Percentiles rank a stretch among this genome's conserved stretches.
phyloP scores from a whole-genome alignment of 1,284 basidiomycete genomes.

The Apiotrichum mycotoxinovorans region DNA sequence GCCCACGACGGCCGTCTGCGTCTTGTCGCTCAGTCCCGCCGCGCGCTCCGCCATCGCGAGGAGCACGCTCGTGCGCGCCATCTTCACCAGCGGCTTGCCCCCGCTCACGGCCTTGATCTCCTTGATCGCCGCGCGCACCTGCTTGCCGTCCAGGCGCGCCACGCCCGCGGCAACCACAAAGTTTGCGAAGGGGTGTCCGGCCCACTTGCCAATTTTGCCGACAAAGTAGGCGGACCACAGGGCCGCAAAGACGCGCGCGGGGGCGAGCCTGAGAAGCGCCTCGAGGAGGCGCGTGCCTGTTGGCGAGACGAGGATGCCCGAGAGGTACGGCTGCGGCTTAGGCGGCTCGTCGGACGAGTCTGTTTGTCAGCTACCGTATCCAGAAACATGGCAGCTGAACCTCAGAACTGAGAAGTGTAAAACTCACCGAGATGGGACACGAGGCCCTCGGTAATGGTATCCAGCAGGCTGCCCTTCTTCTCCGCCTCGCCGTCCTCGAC shows the following conservation, averaged over 20 bases:
- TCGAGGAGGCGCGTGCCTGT: slow-evolving; percentile 85
- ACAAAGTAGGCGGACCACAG: slow-evolving; percentile 76
- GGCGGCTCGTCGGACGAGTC: slow-evolving; percentile 39
- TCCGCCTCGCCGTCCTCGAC: slow-evolving; percentile 61
- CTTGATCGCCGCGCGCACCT: slow-evolving; percentile 60
- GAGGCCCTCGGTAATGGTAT: slow-evolving; percentile 73
- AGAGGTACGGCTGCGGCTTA: slow-evolving; percentile 51
- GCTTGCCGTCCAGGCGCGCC: slow-evolving; percentile 57
- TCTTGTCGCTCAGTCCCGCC: slow-evolving; percentile 50
- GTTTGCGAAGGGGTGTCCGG: slow-evolving; percentile 82
- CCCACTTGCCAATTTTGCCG: slow-evolving; percentile 65
- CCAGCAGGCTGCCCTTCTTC: slow-evolving; percentile 69
- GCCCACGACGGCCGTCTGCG: slow-evolving; percentile 53
- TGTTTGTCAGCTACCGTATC: slow-evolving; percentile 19
- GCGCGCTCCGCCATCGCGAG: slow-evolving; percentile 68
- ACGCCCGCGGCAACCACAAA: slow-evolving; percentile 80
- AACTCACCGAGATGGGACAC: slow-evolving; percentile 58
- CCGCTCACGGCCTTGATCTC: slow-evolving; percentile 59
- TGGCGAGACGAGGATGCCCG: slow-evolving; percentile 72
- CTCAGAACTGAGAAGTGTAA: not conserved
- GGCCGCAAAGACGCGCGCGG: slow-evolving; percentile 60
- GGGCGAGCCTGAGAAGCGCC: slow-evolving; percentile 63
- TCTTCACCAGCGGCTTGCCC: slow-evolving; percentile 55
- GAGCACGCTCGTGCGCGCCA: slow-evolving; percentile 63
- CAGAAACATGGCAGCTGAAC: no score